Evolutionary conservation across 371 early-diverging fungal genomes (phyloP), one percentile per base, ranked within the genome.

Genomic region (Mucor plumbeus): DNA sequence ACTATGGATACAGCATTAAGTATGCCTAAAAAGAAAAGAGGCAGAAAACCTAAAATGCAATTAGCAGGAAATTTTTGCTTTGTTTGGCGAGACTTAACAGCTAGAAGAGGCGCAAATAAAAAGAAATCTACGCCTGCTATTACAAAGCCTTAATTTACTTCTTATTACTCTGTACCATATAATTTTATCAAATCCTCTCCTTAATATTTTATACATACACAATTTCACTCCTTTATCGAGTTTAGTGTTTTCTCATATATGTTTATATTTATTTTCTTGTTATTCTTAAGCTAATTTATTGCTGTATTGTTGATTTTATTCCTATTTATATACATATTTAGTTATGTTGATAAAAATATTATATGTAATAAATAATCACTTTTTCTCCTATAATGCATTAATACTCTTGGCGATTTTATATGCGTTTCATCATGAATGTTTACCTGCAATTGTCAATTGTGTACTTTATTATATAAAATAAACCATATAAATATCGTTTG

Each of bases 41-140:
- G 83, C 5, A 69, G 83, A 19, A 83, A 81, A 62, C 81, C 83
- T 5, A 83, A 83, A 48, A 74, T 73, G 58, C 77, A 79, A 57
- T 47, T 83, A 5, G 79, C 72, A 10, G 83, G 83, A 21, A 83
- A 83, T 44, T 78, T 76, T 5, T 83, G 83, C 55, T 83, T 81
- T 68, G 83, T 83, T 47, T 83, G 83, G 83, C 69, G 79, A 33
- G 81, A 81, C 67, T 56, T 78, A 15, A 81, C 79, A 44, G 79
- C 79, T 39, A 64, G 71, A 9, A 71, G 77, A 53, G 70, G 79
- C 10, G 69, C 79, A 13, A 78, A 78, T 54, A 72, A 70, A 26
- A 64, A 69, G 36, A 64, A 60, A 53, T 9, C 50, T 11, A 50
- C 50, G 1, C 50, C 50, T 11, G 50, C 50, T 21, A 50, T 50